A percentile compares a stretch with the other conserved stretches of the same genome.
These are phyloP conservation scores for Chenopodium quinoa DNA, from an alignment of 148 eudicot species.

Conservation along the genomic window DNA sequence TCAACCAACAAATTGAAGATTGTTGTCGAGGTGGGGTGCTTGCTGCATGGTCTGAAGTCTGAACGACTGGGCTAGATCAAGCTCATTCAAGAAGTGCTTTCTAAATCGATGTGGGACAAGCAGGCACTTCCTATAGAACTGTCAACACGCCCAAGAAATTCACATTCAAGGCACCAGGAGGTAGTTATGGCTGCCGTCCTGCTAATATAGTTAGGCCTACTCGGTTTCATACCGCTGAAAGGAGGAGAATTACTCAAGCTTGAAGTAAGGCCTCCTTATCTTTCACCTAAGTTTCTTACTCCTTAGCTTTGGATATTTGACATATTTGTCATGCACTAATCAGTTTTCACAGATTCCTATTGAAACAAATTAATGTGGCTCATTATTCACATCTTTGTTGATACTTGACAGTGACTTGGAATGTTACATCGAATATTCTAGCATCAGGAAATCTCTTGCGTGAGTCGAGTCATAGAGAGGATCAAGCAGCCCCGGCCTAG, in stretches of 20 bases:
- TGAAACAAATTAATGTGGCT: not conserved
- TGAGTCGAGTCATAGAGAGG: not conserved
- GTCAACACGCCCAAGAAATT: slow-evolving; percentile 44
- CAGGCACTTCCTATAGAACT: slow-evolving; percentile 45
- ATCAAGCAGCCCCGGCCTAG: not conserved
- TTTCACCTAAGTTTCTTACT: not conserved
- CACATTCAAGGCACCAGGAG: slow-evolving; percentile 46
- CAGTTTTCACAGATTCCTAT: no score
- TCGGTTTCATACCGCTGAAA: slow-evolving; percentile 27
- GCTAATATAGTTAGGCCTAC: slow-evolving; percentile 40
- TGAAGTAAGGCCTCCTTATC: slow-evolving; percentile 37
- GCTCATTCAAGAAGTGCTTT: slow-evolving; percentile 35
- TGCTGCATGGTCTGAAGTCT: slow-evolving; percentile 32
- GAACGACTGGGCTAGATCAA: slow-evolving; percentile 25
- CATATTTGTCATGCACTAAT: not conserved
- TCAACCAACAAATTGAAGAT: slow-evolving; percentile 39
- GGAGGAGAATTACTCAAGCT: slow-evolving; percentile 50
- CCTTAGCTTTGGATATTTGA: no score
- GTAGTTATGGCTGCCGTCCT: slow-evolving; percentile 49
- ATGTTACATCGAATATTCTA: not conserved
- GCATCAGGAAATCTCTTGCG: not conserved
- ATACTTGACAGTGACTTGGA: slow-evolving; percentile 1
- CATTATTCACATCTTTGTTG: not conserved
- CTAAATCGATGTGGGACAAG: slow-evolving; percentile 42
- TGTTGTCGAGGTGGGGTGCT: slow-evolving; percentile 66